Evolutionary conservation across 2,329 filamentous ascomycete genomes (phyloP), one percentile per base, ranked within the genome.

Genomic region (Colletotrichum cordylinicola): DNA sequence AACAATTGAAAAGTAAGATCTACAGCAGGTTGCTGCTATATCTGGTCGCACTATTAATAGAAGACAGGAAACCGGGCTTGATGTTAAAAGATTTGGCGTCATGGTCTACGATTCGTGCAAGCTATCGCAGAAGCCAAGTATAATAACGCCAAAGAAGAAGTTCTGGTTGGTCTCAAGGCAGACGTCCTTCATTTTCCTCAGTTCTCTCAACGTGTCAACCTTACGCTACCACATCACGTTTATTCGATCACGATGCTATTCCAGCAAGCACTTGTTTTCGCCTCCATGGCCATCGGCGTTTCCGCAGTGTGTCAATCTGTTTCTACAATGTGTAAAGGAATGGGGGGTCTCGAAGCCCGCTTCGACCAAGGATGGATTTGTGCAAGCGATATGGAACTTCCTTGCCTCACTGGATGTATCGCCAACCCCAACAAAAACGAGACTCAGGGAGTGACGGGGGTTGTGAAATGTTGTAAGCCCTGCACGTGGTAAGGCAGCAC

Each of bases 1-100:
- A 52, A 48, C 18, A 2, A 1, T 9, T 9, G 1, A 0, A 43
- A n/a, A n/a, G 9, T 43, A n/a, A 43, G n/a, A 48, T 48, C 9
- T 48, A 48, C 18, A 48, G 2, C 10, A 13, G 18, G 6, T n/a
- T 48, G 2, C 3, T 2, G 3, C 4, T 48, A 21, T 21, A 21
- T 7, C 43, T 48, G 3, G 0, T 21, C 2, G 43, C n/a, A 13
- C 43, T 48, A 21, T 8, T 48, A 21, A 48, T 48, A 21, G 43
- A 21, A 48, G n/a, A 21, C 13, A 8, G 10, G 1, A 21, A 6
- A 1, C 13, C 6, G 21, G 18, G 43, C 2, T 21, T 48, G n/a
- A 4, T 8, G 43, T 1, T 48, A n/a, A n/a, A 4, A 21, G 4
- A 21, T 48, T 2, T 48, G 43, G 43, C 43, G 43, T 48, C 7